These are phyloP conservation scores for Aphanocladium album DNA, from an alignment of 2,329 filamentous ascomycete genomes.

Conservation along the genomic window DNA sequence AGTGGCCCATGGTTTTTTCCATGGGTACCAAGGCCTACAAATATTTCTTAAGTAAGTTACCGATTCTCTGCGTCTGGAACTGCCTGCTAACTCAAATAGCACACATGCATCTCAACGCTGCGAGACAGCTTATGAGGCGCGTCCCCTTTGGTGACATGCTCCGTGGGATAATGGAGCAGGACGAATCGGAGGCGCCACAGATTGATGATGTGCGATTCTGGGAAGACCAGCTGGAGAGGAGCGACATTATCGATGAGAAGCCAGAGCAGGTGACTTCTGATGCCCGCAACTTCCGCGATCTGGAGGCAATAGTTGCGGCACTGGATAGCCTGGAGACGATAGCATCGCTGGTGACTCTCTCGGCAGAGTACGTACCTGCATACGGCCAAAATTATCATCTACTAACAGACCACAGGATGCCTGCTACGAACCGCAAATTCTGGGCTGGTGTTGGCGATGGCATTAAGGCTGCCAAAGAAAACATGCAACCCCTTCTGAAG, in stretches of 20 bases:
- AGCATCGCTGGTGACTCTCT: slow-evolving; percentile 49
- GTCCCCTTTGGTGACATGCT: slow-evolving; percentile 48
- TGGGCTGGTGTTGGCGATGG: slow-evolving; percentile 50
- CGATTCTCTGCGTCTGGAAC: neutral
- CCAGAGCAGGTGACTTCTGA: slow-evolving; percentile 44
- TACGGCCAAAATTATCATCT: neutral
- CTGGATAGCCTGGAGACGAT: slow-evolving; percentile 66
- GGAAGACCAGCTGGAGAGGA: slow-evolving; percentile 32
- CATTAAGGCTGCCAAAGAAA: slow-evolving; percentile 49
- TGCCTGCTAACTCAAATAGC: slow-evolving; percentile 29
- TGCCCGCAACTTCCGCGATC: slow-evolving; percentile 60
- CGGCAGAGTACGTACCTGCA: slow-evolving; percentile 43
- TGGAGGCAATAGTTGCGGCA: slow-evolving; percentile 61
- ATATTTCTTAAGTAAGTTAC: slow-evolving; percentile 70
- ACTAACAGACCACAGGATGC: slow-evolving; percentile 28
- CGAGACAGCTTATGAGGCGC: slow-evolving; percentile 47
- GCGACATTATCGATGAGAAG: slow-evolving; percentile 30
- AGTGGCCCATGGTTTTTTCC: slow-evolving; percentile 66
- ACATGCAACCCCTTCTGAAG: slow-evolving; percentile 57
- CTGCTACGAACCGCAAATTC: slow-evolving; percentile 41
- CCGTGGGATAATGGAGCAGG: slow-evolving; percentile 33
- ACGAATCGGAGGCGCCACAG: slow-evolving; percentile 28
- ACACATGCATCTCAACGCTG: slow-evolving; percentile 48
- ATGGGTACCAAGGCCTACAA: slow-evolving; percentile 71
- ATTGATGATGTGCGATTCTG: slow-evolving; percentile 38